phyloP scores from a whole-genome alignment of 192 early-diverging fungal species.

The Gamsiella multidivaricata region DNA sequence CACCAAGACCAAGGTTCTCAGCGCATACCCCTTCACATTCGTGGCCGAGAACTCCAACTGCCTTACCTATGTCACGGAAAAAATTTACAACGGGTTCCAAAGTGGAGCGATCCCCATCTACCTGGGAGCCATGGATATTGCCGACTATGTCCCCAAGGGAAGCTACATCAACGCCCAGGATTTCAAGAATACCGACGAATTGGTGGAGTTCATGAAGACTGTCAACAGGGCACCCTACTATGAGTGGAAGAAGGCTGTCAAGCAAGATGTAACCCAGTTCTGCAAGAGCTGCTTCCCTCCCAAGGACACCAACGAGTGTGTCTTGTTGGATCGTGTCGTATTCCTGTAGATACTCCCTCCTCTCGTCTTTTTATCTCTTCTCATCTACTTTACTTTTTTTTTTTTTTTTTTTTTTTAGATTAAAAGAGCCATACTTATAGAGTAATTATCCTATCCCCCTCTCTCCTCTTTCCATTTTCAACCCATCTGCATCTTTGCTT shows the following conservation, averaged over 20 bases:
- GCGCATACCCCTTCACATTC: conserved; percentile 23
- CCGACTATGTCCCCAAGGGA: conserved; percentile 34
- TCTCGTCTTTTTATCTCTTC: not conserved
- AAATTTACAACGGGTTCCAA: conserved; percentile 40
- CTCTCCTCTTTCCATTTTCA: too few species aligned
- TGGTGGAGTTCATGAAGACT: not conserved
- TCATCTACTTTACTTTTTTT: too few species aligned
- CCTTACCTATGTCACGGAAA: conserved; percentile 51
- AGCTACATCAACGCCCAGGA: conserved; percentile 14
- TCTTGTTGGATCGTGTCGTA: not conserved
- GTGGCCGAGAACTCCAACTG: conserved; percentile 49
- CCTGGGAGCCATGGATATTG: conserved; percentile 47
- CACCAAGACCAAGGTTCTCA: conserved; percentile 25
- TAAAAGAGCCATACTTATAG: too few species aligned
- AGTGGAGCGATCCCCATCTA: conserved; percentile 48
- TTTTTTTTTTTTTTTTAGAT: too few species aligned
- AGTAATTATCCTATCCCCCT: too few species aligned
- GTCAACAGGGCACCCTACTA: conserved; percentile 9
- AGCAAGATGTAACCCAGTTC: conserved; percentile 9
- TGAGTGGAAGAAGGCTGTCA: conserved; percentile 12
- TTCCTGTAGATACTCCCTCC: not conserved
- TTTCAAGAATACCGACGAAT: conserved; percentile 14
- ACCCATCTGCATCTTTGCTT: too few species aligned
- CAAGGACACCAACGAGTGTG: not conserved
- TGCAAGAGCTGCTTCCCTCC: conserved; percentile 26